Conservation (phyloP, 495 filamentous ascomycete genomes). For the Tetracladium marchalianum region DNA sequence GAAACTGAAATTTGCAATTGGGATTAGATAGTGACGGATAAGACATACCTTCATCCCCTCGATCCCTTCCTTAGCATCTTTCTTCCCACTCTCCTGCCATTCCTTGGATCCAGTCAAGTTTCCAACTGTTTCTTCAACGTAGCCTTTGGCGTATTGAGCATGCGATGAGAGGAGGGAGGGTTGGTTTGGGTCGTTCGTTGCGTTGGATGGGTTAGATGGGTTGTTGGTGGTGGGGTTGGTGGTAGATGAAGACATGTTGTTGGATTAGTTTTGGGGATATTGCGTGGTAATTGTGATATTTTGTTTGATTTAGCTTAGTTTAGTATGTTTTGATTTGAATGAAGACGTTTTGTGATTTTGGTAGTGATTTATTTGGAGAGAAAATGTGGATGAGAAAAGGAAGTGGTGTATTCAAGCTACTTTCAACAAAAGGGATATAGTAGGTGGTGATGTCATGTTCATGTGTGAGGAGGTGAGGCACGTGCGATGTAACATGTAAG, state of each 20-base stretch:
- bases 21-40: background rate
- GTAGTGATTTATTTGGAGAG: too few species aligned
- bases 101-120: slow-evolving; percentile 10
- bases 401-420: too few species aligned
- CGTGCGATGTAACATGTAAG: too few species aligned
- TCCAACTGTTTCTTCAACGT: slow-evolving; percentile 7
- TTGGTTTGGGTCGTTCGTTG: background rate
- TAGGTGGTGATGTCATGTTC: too few species aligned
- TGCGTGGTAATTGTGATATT: too few species aligned
- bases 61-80: slow-evolving; percentile 11
- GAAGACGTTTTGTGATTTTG: too few species aligned
- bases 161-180: background rate
- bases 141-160: slow-evolving; percentile 5
- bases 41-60: slow-evolving; percentile 10
- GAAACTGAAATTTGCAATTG: background rate
- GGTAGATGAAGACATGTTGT: background rate
- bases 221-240: background rate
- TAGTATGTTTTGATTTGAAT: too few species aligned
- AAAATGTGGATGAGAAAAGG: too few species aligned
- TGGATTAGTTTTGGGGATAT: too few species aligned
- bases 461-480: too few species aligned
- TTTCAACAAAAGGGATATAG: too few species aligned
- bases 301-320: too few species aligned
- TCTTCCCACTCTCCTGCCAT: slow-evolving; percentile 15
- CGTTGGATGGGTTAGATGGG: background rate